These are phyloP conservation scores for Acer campestre DNA, from an alignment of 345 rosid species.

Conservation along the genomic window DNA sequence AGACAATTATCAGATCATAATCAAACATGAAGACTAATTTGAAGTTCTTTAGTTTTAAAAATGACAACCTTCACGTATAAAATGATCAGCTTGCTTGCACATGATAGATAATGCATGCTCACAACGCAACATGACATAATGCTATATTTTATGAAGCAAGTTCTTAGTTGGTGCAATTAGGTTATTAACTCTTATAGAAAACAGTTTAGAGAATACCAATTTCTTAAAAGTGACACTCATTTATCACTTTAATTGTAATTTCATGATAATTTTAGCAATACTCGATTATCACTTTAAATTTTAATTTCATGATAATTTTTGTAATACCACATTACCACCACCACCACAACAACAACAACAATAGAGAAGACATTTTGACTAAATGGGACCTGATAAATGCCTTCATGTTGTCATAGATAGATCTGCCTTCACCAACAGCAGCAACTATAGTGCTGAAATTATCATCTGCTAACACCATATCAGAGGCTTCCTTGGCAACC, in stretches of 20 bases:
- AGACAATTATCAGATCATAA: background rate
- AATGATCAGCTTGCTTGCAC: background rate
- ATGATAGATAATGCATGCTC: background rate
- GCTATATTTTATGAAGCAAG: background rate
- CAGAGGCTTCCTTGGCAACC: slow-evolving; percentile 99
- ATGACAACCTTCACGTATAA: no score
- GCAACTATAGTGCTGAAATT: slow-evolving; percentile 94
- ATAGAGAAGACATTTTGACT: background rate
- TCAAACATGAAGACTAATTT: background rate
- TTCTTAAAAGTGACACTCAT: background rate
- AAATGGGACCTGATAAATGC: slow-evolving; percentile 79
- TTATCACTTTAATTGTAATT: no score
- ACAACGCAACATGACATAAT: background rate
- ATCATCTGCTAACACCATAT: slow-evolving; percentile 99
- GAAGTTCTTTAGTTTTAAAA: background rate
- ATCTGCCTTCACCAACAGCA: slow-evolving; percentile 97
- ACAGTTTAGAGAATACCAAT: background rate
- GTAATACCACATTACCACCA: background rate
- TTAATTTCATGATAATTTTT: no score
- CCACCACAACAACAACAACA: background rate
- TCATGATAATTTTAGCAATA: no score
- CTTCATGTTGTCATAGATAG: slow-evolving; percentile 95
- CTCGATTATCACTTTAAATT: no score
- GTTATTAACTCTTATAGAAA: background rate
- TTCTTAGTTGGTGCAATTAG: background rate